Evolutionary conservation across 2,329 filamentous ascomycete species (phyloP).

Genomic region (Clarireedia sp.): DNA sequence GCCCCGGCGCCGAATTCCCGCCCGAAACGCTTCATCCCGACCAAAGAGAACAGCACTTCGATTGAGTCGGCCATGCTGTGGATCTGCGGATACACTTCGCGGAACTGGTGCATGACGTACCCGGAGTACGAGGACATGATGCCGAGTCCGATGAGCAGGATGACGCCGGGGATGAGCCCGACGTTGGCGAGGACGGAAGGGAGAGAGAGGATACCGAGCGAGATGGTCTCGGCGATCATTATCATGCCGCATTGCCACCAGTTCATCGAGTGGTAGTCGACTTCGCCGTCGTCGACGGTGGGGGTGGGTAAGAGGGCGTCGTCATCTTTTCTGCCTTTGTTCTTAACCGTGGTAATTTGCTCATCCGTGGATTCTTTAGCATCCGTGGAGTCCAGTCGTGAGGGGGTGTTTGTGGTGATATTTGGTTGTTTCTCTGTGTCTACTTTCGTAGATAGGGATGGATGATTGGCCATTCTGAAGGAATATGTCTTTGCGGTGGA

Average conservation of each 20-base stretch:
- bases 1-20: constrained; percentile 42
- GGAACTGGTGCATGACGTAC: constrained; percentile 52
- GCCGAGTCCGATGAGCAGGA: constrained; percentile 46
- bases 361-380: not conserved
- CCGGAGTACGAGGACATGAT: constrained; percentile 50
- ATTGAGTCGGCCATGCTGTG: not conserved
- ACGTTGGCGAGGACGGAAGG: constrained; percentile 5
- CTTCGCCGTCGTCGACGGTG: not conserved
- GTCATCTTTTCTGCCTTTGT: not conserved
- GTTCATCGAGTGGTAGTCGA: not conserved
- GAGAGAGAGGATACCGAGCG: constrained; percentile 6
- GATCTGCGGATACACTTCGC: constrained; percentile 42
- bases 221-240: constrained; percentile 11
- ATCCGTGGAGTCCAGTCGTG: no score
- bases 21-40: not conserved
- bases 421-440: not conserved
- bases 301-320: not conserved
- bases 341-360: not conserved
- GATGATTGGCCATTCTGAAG: no score
- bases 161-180: constrained; percentile 25
- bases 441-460: not conserved
- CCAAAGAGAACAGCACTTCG: not conserved
- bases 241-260: constrained; percentile 5
- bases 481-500: not conserved
- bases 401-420: no score